Conservation (phyloP, 192 early-diverging fungal species). For the Rhizophagus prolifer region DNA sequence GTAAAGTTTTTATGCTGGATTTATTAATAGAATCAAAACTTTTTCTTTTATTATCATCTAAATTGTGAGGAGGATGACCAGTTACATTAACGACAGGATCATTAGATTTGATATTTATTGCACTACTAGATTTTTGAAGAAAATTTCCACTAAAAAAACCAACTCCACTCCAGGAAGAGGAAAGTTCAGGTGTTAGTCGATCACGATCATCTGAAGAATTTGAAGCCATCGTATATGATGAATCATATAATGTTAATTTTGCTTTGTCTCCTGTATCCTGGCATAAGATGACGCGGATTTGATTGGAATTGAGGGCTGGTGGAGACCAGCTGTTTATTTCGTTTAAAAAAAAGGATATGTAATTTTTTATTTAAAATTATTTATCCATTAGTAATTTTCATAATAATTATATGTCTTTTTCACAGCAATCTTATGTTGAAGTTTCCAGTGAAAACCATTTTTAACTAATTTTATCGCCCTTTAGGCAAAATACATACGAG, state of each 20-base stretch:
- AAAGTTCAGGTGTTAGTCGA: neutral
- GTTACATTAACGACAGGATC: neutral
- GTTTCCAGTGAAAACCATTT: neutral
- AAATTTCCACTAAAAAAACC: conserved; percentile 7
- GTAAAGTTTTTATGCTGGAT: conserved; percentile 13
- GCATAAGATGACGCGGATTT: conserved; percentile 27
- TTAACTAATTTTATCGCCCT: neutral
- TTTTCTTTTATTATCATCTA: conserved; percentile 8
- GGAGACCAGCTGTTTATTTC: conserved; percentile 19
- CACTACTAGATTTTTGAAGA: conserved; percentile 9
- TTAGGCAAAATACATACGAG: conserved; percentile 20
- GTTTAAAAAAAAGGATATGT: neutral
- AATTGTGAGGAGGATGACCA: conserved; percentile 4
- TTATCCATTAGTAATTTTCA: neutral
- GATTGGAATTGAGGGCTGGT: neutral
- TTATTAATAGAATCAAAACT: conserved; percentile 18
- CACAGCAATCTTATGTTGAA: neutral
- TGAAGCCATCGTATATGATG: neutral
- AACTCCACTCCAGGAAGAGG: conserved; percentile 25
- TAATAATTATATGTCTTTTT: neutral
- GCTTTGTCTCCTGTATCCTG: conserved; percentile 30
- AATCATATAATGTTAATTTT: conserved; percentile 27
- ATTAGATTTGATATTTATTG: conserved; percentile 11
- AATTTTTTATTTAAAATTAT: neutral
- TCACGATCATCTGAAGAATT: conserved; percentile 3